Base-by-base conservation (phyloP, 1,139 yeast species). In the Suhomyces bokatorum region DNA sequence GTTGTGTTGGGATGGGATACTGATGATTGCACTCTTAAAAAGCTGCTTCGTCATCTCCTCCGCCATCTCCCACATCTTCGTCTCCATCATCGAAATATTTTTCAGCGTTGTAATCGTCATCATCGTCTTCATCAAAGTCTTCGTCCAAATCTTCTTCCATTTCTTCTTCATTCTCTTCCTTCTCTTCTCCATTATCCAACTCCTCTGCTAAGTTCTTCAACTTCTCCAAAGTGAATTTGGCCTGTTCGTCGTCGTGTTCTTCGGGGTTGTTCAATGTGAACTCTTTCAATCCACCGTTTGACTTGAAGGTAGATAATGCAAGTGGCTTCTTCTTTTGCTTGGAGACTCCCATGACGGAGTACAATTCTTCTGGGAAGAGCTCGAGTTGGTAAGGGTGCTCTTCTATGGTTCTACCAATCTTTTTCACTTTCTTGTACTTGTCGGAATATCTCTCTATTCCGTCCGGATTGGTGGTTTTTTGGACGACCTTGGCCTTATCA, bases 341-440 rank as follows among this genome's bases (percentile, higher is more conserved):
- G 50, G 78, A 75, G 10, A 83, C 76, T 3, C 91, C 93, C 86
- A 86, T 82, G 28, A 85, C 88, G 22, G 77, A 67, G 54, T 87
- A 84, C 46, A 93, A 70, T 62, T 93, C 98, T 22, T 72, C 75
- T 1, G 98, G 98, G 63, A 91, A 88, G 50, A 86, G 75, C 45
- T 79, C 81, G 24, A 78, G 56, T 49, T 78, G 77, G 60, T 85
- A 89, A 1, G 97, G 96, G 66, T 88, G 95, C 47, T 87, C 95
- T 52, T 85, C 86, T 14, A 87, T 79, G 3, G 95, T 83, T 45
- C 85, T 76, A 1, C 93, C 93, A n/a, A 84, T 77, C 57, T 80
- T 84, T 46, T 87, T 78, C 51, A 81, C 83, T 59, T 85, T 85
- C 53, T 85, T 74, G 61, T 85, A 87, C 57, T 73, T 75, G 61